These are phyloP conservation scores for Nicotiana benthamiana DNA, from an alignment of 257 asterid genomes.

Conservation along the genomic window DNA sequence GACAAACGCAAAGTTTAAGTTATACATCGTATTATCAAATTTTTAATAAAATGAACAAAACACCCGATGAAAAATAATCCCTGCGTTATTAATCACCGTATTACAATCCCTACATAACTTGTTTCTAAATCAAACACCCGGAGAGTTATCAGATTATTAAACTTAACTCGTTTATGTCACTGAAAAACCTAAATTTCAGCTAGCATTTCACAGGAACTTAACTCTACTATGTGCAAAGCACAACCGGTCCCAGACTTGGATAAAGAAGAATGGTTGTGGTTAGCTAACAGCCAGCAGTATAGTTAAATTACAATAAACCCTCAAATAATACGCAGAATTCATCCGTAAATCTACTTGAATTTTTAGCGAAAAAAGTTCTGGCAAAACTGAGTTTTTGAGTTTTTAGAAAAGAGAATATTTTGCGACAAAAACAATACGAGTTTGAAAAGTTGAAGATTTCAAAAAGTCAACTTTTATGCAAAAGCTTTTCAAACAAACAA, in stretches of 20 bases:
- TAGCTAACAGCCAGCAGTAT: background rate
- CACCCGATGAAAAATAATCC: no score
- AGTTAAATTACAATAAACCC: background rate
- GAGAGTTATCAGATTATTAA: background rate
- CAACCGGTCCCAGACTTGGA: background rate
- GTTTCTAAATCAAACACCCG: no score
- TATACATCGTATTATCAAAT: no score
- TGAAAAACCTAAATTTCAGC: background rate
- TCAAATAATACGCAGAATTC: background rate
- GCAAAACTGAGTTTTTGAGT: background rate
- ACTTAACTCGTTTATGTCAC: background rate
- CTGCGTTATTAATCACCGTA: no score
- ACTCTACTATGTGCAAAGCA: background rate
- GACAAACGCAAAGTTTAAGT: no score
- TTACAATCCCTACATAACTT: no score
- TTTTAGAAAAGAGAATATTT: background rate
- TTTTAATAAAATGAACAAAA: no score
- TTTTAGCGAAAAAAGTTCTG: background rate
- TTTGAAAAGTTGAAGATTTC: background rate
- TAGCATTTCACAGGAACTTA: background rate
- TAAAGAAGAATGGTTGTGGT: background rate
- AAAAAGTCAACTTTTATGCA: background rate
- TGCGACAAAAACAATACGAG: no score
- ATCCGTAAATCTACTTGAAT: background rate
- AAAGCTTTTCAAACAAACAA: background rate